Evolutionary conservation across 345 rosid species (phyloP).

Genomic region (Citrus inodora): DNA sequence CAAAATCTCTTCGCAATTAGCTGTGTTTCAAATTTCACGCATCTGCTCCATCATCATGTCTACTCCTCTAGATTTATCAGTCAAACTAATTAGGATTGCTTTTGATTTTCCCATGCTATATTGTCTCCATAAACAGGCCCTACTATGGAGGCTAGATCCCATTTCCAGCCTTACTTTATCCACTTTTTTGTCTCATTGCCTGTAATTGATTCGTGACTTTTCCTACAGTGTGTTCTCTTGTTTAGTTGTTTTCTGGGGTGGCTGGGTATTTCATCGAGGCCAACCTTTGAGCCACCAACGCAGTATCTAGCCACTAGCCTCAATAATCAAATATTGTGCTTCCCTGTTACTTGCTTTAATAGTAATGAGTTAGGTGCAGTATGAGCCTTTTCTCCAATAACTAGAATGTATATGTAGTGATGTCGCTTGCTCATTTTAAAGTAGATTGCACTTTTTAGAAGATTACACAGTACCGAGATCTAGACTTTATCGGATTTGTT

Average conservation of each 20-base stretch:
- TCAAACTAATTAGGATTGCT: slow-evolving; percentile 28
- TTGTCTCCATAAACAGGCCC: slow-evolving; percentile 29
- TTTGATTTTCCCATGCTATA: slow-evolving; percentile 14
- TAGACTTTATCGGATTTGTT: neutral
- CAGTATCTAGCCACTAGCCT: neutral
- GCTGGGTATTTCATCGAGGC: neutral
- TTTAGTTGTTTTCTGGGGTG: neutral
- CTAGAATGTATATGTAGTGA: neutral
- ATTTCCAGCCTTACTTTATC: slow-evolving; percentile 27
- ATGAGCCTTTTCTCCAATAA: neutral
- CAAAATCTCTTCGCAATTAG: neutral
- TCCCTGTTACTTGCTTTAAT: neutral
- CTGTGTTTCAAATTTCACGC: slow-evolving; percentile 6
- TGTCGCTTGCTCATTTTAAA: neutral
- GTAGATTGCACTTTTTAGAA: slow-evolving; percentile 1
- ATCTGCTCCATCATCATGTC: slow-evolving; percentile 21
- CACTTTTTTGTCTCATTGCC: slow-evolving; percentile 1
- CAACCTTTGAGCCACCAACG: slow-evolving; percentile 10
- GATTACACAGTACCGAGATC: neutral
- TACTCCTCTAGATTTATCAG: slow-evolving; percentile 11
- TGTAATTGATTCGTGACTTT: neutral
- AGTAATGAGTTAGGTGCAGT: too few relatives aligned
- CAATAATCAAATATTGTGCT: slow-evolving; percentile 6
- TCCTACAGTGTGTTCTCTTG: neutral
- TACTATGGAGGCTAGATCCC: slow-evolving; percentile 32